Percentiles rank a stretch among this genome's conserved stretches.
Evolutionary conservation across 2,329 filamentous ascomycete genomes (phyloP).

Genomic region (Tolypocladium inflatum): DNA sequence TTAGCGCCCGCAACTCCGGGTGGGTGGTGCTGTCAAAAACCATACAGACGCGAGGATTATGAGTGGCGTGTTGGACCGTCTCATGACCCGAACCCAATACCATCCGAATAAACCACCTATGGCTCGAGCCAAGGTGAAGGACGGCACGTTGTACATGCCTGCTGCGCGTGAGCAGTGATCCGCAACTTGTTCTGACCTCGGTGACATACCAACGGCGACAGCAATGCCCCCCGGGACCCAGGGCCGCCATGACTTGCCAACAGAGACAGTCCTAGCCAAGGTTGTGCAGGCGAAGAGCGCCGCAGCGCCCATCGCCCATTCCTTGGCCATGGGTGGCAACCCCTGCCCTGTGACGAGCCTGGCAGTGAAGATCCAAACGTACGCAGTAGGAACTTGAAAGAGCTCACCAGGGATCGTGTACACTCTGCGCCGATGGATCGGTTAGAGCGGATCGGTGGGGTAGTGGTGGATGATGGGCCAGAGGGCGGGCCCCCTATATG

Average conservation of each 20-base stretch:
- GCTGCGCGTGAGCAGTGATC: not conserved
- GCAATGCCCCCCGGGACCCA: conserved; percentile 89
- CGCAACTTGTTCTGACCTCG: not conserved
- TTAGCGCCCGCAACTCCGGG: not conserved
- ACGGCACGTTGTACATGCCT: conserved; percentile 97
- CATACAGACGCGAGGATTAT: conserved; percentile 73
- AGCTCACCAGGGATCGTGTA: conserved; percentile 82
- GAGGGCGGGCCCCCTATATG: not conserved
- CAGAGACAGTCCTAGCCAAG: conserved; percentile 51
- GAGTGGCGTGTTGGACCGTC: conserved; percentile 59
- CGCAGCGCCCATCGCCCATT: conserved; percentile 70
- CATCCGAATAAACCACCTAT: conserved; percentile 66
- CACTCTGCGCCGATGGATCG: conserved; percentile 38
- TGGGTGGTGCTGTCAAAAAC: conserved; percentile 2
- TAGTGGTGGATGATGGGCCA: not conserved
- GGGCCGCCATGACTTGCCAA: conserved; percentile 55
- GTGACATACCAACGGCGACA: conserved; percentile 67
- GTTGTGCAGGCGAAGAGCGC: conserved; percentile 65
- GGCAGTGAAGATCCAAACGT: conserved; percentile 96
- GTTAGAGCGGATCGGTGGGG: not conserved
- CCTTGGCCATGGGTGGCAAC: conserved; percentile 70
- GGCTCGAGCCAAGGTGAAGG: conserved; percentile 83
- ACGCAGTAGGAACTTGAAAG: conserved; percentile 89
- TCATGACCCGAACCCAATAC: conserved; percentile 58
- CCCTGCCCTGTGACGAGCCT: conserved; percentile 86